phyloP scores from a whole-genome alignment of 2,329 filamentous ascomycete species.

The Arthrocladium fulminans region DNA sequence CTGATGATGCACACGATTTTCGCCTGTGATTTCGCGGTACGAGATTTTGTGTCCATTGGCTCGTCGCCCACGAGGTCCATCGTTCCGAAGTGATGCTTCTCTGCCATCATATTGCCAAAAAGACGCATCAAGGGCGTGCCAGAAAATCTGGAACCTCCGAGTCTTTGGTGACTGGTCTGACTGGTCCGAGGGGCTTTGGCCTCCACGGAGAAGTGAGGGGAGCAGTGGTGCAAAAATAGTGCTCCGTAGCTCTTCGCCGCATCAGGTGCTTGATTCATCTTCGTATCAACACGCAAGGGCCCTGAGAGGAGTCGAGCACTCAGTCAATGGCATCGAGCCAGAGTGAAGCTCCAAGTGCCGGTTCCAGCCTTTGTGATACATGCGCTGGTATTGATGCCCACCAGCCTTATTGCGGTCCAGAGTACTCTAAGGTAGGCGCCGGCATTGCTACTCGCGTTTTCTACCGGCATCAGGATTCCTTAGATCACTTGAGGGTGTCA shows the following conservation, averaged over 20 bases:
- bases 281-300: no score
- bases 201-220: no score
- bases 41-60: no score
- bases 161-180: no score
- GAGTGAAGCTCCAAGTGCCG: not conserved
- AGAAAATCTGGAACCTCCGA: constrained; percentile 21
- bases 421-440: not conserved
- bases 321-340: no score
- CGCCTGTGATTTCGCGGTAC: no score
- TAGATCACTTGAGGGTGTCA: not conserved
- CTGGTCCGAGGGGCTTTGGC: no score
- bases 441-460: not conserved
- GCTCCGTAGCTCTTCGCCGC: no score
- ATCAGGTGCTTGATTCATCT: not conserved
- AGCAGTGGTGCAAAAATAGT: no score
- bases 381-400: not conserved
- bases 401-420: not conserved
- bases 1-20: no score
- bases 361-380: not conserved
- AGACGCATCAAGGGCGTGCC: not conserved
- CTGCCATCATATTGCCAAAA: constrained; percentile 11
- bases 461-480: not conserved
- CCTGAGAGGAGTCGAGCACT: no score
- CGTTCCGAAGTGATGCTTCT: constrained; percentile 1
- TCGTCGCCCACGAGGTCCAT: not conserved